phyloP scores from a whole-genome alignment of 2,329 filamentous ascomycete genomes.

The Penicillium sp. region DNA sequence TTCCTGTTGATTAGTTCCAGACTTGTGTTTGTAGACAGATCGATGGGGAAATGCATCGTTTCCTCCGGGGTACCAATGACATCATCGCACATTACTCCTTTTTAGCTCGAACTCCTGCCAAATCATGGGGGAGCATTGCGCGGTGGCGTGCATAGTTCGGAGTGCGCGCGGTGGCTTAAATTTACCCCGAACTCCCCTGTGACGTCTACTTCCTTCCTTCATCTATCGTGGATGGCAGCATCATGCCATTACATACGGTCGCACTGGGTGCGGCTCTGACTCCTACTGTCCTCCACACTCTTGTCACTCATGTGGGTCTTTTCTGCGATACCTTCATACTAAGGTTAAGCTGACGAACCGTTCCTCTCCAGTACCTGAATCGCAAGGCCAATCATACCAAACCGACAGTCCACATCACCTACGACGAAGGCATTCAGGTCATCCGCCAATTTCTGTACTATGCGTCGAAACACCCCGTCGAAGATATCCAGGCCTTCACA shows the following conservation, averaged over 20 bases:
- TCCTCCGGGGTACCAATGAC: not conserved
- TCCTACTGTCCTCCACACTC: constrained; percentile 81
- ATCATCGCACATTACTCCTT: not conserved
- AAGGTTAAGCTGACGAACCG: constrained; percentile 4
- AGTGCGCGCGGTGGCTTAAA: constrained; percentile 1
- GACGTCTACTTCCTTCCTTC: not conserved
- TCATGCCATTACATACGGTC: constrained; percentile 72
- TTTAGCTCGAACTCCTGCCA: not conserved
- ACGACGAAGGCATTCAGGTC: constrained; percentile 86
- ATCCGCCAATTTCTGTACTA: constrained; percentile 83
- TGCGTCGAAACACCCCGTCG: constrained; percentile 84
- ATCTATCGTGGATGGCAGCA: constrained; percentile 8
- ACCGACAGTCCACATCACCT: constrained; percentile 86
- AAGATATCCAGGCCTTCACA: constrained; percentile 90
- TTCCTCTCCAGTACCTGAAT: constrained; percentile 68
- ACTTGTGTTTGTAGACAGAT: not conserved
- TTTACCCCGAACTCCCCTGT: not conserved
- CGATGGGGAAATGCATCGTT: too few species aligned
- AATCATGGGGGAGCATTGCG: not conserved
- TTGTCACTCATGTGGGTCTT: constrained; percentile 74
- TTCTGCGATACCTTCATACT: not conserved
- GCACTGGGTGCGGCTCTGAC: constrained; percentile 80
- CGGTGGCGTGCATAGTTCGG: too few species aligned
- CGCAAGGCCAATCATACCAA: constrained; percentile 72
- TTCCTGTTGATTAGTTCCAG: not conserved